These are phyloP conservation scores for Penicillium silybi DNA, from an alignment of 495 filamentous ascomycete species.

Conservation along the genomic window DNA sequence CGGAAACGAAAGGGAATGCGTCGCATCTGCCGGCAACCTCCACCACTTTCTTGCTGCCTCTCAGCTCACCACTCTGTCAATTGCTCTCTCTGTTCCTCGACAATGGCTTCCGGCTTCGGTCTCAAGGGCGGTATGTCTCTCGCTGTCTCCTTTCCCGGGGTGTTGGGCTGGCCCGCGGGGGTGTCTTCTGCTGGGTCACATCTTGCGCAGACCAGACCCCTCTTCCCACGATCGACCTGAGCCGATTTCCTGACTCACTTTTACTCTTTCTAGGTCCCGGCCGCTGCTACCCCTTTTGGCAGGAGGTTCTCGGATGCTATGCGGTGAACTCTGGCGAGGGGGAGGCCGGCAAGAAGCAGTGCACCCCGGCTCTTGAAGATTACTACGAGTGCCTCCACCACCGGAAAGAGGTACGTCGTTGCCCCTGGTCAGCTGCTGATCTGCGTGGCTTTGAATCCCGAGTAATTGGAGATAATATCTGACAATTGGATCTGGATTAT, in stretches of 20 bases:
- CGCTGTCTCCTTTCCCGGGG: not conserved
- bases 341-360: slow-evolving; percentile 85
- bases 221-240: slow-evolving; percentile 14
- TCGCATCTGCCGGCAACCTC: slow-evolving; percentile 33
- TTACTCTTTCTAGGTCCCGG: slow-evolving; percentile 59
- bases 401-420: slow-evolving; percentile 79
- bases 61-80: slow-evolving; percentile 23
- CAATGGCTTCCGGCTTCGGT: slow-evolving; percentile 81
- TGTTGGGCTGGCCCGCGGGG: slow-evolving; percentile 10
- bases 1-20: slow-evolving; percentile 37
- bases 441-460: not conserved
- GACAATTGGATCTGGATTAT: slow-evolving; percentile 1
- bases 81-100: slow-evolving; percentile 25
- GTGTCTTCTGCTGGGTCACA: slow-evolving; percentile 9
- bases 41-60: slow-evolving; percentile 22
- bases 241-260: slow-evolving; percentile 19
- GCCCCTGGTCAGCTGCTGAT: not conserved
- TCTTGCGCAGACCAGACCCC: slow-evolving; percentile 16
- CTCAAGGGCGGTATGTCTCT: slow-evolving; percentile 66
- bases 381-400: slow-evolving; percentile 99
- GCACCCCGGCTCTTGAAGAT: slow-evolving; percentile 82
- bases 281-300: slow-evolving; percentile 99
- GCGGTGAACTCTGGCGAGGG: slow-evolving; percentile 73
- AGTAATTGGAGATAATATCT: slow-evolving; percentile 3
- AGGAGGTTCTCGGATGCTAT: slow-evolving; percentile 86